Base-by-base conservation (phyloP, 768 basidiomycete species). In the Tephrocybe rancida region DNA sequence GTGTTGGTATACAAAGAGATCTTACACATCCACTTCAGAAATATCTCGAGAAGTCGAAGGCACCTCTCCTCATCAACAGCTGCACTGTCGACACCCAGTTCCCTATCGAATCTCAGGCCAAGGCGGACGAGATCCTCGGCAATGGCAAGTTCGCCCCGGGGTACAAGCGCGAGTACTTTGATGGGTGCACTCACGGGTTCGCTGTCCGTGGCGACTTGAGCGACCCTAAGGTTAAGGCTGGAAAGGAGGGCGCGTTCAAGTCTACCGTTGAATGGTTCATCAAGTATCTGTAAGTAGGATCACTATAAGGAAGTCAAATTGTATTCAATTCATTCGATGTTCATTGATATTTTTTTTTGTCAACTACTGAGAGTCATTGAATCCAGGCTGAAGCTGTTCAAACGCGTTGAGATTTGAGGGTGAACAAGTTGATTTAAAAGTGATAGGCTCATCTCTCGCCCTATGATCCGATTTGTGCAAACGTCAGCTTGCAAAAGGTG, bases 31-130 rank as follows among this genome's bases (percentile, higher is more conserved):
- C 21, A 35, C 18, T 25, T 11, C 55, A 85, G 86, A 79, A 71
- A 74, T 82, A 83, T 65, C 59, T 69, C 41, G 50, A 61, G 2
- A 58, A 44, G 10, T 72, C 84, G 26, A 77, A 77, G 42, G 76
- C 76, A 0, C 85, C 88, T 19, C 73, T 89, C 24, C 76, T 90
- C 34, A 84, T 88, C 70, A 88, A 88, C 73, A 82, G 80, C 38
- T 87, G 87, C 69, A 73, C 78, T 24, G 37, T 64, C 25, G 85
- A 88, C 64, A 2, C 30, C 4, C 66, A 68, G 61, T 89, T 87
- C 75, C 80, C 83, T 5, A 42, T 34, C 1, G 77, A 79, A 35
- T 46, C 72, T 3, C 76, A 79, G 50, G 66, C 62, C 1, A 55
- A 71, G 45, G 82, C 83, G 1, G 83, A 85, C 48, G 61, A 70